phyloP scores from a whole-genome alignment of 306 rosid species.

The Pterocarpus macrocarpus region DNA sequence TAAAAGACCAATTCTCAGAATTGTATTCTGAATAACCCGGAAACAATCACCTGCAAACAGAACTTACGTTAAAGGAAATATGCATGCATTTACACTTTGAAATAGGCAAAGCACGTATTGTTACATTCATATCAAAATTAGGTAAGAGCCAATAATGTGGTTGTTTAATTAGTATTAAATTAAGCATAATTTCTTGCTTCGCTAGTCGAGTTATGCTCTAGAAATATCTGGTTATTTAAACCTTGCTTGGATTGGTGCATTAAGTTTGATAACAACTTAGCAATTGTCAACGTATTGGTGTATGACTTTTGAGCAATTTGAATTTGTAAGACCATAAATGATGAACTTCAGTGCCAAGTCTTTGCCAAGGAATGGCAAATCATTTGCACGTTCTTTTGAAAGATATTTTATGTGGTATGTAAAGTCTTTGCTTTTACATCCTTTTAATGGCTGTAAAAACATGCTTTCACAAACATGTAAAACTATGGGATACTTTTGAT shows the following conservation, averaged over 20 bases:
- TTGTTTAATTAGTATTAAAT: constrained; percentile 6
- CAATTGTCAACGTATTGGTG: not conserved
- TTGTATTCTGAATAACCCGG: constrained; percentile 15
- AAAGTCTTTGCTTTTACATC: constrained; percentile 22
- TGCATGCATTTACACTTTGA: constrained; percentile 3
- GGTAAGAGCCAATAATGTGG: not conserved
- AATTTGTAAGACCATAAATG: not conserved
- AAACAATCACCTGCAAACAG: constrained; percentile 46
- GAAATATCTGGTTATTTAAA: constrained; percentile 16
- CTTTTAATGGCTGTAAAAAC: constrained; percentile 7
- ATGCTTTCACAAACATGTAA: not conserved
- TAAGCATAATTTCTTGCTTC: constrained; percentile 13
- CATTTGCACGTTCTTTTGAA: constrained; percentile 3
- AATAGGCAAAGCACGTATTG: not conserved
- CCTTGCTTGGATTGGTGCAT: not conserved
- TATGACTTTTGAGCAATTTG: not conserved
- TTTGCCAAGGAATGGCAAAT: not conserved
- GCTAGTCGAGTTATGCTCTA: not conserved
- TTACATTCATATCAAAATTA: constrained; percentile 5
- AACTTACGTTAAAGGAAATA: not conserved
- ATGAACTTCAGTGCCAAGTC: not conserved
- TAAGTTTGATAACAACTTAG: constrained; percentile 1
- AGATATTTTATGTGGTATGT: not conserved
- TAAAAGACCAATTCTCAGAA: constrained; percentile 20
- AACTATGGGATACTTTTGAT: not conserved